Evolutionary conservation across 805 yeast genomes (phyloP).

Genomic region (Saccharomycopsis sp.): DNA sequence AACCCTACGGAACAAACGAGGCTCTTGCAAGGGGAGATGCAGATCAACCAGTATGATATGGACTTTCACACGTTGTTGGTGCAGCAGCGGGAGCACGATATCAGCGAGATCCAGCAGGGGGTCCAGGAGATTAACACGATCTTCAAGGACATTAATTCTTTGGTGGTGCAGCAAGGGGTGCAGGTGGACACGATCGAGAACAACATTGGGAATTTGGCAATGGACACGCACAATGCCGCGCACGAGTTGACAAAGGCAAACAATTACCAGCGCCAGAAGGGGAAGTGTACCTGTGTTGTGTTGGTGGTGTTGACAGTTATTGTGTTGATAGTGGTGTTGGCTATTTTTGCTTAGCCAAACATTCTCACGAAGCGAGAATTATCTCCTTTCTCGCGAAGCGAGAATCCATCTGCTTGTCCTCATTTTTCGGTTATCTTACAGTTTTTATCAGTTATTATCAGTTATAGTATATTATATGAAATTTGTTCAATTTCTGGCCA

Average conservation of each 20-base stretch:
- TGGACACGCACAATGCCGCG: slow-evolving; percentile 60
- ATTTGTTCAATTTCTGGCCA: no score
- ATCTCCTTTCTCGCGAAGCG: no score
- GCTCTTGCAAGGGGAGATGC: slow-evolving; percentile 25
- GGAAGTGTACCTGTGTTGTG: slow-evolving; percentile 67
- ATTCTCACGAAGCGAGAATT: no score
- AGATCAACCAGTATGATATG: slow-evolving; percentile 40
- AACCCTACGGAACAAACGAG: slow-evolving; percentile 1
- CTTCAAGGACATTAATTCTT: slow-evolving; percentile 66
- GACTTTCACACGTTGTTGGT: slow-evolving; percentile 58
- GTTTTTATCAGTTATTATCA: no score
- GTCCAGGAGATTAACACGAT: slow-evolving; percentile 80
- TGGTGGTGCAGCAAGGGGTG: slow-evolving; percentile 78
- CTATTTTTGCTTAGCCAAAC: slow-evolving; percentile 28
- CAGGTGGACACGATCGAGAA: slow-evolving; percentile 80
- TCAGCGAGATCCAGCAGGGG: slow-evolving; percentile 63
- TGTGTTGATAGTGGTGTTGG: slow-evolving; percentile 48
- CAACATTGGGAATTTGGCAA: slow-evolving; percentile 54
- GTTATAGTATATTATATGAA: no score
- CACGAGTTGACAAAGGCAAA: slow-evolving; percentile 67
- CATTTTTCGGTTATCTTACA: no score
- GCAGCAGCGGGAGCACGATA: slow-evolving; percentile 66
- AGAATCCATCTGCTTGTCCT: no score
- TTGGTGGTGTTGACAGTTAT: slow-evolving; percentile 51
- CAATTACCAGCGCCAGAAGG: slow-evolving; percentile 56